Evolutionary conservation across 2,329 filamentous ascomycete genomes (phyloP).

Genomic region (Fonsecaea nubica): DNA sequence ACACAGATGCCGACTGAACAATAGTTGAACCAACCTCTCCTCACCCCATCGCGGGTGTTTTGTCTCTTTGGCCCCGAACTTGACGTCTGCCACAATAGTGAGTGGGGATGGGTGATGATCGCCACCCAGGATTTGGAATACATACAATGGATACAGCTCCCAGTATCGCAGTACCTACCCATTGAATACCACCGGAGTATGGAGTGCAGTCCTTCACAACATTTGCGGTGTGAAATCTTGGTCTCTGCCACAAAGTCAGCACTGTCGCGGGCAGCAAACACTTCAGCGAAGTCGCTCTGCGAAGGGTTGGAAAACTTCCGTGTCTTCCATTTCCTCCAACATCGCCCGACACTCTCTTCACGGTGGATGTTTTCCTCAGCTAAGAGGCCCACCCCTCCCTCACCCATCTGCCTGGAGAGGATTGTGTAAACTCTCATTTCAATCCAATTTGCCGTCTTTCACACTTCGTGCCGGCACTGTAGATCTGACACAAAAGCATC

Average conservation of each 20-base stretch:
- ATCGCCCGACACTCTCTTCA: background rate
- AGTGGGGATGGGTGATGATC: too few species aligned
- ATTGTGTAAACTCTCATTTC: background rate
- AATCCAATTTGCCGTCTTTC: background rate
- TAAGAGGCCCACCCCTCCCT: background rate
- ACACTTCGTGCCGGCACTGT: background rate
- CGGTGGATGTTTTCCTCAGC: background rate
- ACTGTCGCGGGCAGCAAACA: background rate
- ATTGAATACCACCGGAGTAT: too few species aligned
- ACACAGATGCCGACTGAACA: too few species aligned
- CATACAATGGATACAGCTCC: too few species aligned
- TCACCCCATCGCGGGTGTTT: too few species aligned
- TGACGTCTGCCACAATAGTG: too few species aligned
- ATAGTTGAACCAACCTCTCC: too few species aligned
- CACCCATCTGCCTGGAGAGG: background rate
- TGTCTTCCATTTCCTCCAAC: background rate
- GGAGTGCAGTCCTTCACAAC: background rate
- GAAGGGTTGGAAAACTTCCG: background rate
- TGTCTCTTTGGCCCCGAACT: too few species aligned
- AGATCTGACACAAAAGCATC: conserved; percentile 6
- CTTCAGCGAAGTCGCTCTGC: background rate
- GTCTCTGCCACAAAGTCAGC: background rate
- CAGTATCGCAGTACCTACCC: too few species aligned
- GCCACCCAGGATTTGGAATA: too few species aligned
- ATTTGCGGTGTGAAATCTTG: background rate